Base-by-base conservation (phyloP, 2,329 filamentous ascomycete species). In the Chrysoporthe austroafricana region DNA sequence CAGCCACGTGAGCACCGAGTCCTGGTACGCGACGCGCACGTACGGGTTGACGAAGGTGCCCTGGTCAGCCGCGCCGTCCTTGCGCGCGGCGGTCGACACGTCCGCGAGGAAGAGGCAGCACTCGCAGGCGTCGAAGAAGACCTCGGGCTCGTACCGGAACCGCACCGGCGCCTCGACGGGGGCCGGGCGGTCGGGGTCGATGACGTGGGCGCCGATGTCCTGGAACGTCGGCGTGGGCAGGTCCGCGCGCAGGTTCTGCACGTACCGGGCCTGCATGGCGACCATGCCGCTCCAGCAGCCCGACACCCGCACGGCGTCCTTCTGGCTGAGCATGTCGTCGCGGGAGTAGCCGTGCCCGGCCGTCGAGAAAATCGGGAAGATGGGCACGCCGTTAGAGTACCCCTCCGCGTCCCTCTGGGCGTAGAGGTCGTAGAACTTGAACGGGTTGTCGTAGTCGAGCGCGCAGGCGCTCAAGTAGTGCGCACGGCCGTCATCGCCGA, bases 41-140 rank as follows among this genome's bases (percentile, higher is more conserved):
- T 86, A 93, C 0, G 91, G 91, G 74, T 94, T 94, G 82, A 93
- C 86, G 74, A 87, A 93, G 63, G 92, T 88, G 1, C 86, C 88
- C 0, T 84, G 84, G 50, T 86, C 82, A 11, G 75, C 72, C 1
- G 76, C 78, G 39, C 76, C 78, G 54, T 75, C 77, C 64, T 73
- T 74, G 14, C 74, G 78, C n/a, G 79, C 79, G 2, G 73, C 77
- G 58, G 74, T 74, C 2, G 78, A 72, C n/a, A 84, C 79, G 73
- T 85, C 83, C 11, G 83, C 82, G 56, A 83, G 78, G 63, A 86
- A 82, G 1, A 90, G 80, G 71, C 88, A 90, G 75, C 88, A 90
- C 75, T 91, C 88, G 36, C 87, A 89, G 0, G 85, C 84, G 71
- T 91, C 88, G 80, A 85, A 88, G 74, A 84, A 90, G 7, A 84